Conservation (phyloP, 164 flowering plant genomes). For the Vitis rotundifolia region DNA sequence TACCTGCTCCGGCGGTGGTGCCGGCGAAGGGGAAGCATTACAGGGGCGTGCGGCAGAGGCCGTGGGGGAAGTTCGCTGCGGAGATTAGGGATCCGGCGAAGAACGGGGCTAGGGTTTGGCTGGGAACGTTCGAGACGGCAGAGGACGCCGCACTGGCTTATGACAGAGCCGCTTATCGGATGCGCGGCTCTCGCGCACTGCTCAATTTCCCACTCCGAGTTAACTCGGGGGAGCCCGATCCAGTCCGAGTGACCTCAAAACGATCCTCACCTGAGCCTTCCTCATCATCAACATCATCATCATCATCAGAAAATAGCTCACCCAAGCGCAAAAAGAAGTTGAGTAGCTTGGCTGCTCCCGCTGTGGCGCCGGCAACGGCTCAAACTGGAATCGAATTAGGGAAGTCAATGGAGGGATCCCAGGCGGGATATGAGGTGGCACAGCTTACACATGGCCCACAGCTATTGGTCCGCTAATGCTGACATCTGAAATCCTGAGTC, state of each 20-base stretch:
- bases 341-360: neutral
- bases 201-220: slow-evolving; percentile 54
- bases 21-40: slow-evolving; percentile 50
- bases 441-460: slow-evolving; percentile 24
- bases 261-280: slow-evolving; percentile 45
- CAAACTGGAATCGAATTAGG: neutral
- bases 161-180: slow-evolving; percentile 60
- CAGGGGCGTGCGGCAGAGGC: slow-evolving; percentile 64
- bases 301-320: slow-evolving; percentile 17
- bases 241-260: slow-evolving; percentile 54
- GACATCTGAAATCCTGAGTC: neutral
- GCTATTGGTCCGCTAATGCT: slow-evolving; percentile 22
- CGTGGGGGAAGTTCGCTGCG: slow-evolving; percentile 80
- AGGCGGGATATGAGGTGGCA: slow-evolving; percentile 22
- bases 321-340: slow-evolving; percentile 28
- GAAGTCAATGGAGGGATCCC: slow-evolving; percentile 5
- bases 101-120: slow-evolving; percentile 71
- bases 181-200: slow-evolving; percentile 65
- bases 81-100: slow-evolving; percentile 75
- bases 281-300: slow-evolving; percentile 21
- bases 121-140: slow-evolving; percentile 68
- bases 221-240: slow-evolving; percentile 64
- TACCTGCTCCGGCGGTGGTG: slow-evolving; percentile 18
- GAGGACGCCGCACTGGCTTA: slow-evolving; percentile 72
- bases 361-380: neutral